Base-by-base conservation (phyloP, 176 grass and related monocot species). In the Oryza punctata region DNA sequence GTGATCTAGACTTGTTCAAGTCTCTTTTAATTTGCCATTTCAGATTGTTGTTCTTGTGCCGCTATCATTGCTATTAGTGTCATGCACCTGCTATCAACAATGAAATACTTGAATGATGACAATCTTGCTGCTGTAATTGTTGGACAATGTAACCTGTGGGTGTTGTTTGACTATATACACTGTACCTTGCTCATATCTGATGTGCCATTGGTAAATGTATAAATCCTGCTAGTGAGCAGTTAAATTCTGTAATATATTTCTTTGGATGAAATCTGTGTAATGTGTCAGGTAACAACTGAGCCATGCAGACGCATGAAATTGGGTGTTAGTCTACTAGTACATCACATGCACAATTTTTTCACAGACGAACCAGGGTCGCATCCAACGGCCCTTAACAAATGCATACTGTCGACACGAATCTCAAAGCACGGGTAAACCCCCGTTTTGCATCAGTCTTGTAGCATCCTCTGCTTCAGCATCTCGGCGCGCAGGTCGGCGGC, bases 401-500 rank as follows among this genome's bases (percentile, higher is more conserved):
- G 18, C 6, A n/a, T 21, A 24, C 10, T 3, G 10, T n/a, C 12
- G 3, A 19, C 52, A 7, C 10, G 21, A 67, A 37, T 64, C 54
- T 49, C 13, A 40, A 52, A 44, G 29, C n/a, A 6, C 2, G 19
- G 1, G 7, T 24, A 11, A 41, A 10, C 21, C 25, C 4, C 2
- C 9, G 0, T 10, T 14, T 18, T 26, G 49, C 10, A 13, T 88
- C 67, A 87, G 13, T 86, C 15, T 6, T 83, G 60, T 8, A 74
- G 26, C 67, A 82, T 52, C 37, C 68, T 88, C 63, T 38, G 88
- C 19, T 71, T 79, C 12, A 80, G 29, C 45, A 91, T 64, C 82
- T 73, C 67, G 35, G 65, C 88, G 1, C 91, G 81, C n/a, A 91
- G 45, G 63, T 90, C 88, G 0, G 79, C 85, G 3, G 88, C 52